Percentiles rank a stretch among this genome's conserved stretches.
Conservation (phyloP, 1,284 basidiomycete genomes). For the Cryptococcus floricola region DNA sequence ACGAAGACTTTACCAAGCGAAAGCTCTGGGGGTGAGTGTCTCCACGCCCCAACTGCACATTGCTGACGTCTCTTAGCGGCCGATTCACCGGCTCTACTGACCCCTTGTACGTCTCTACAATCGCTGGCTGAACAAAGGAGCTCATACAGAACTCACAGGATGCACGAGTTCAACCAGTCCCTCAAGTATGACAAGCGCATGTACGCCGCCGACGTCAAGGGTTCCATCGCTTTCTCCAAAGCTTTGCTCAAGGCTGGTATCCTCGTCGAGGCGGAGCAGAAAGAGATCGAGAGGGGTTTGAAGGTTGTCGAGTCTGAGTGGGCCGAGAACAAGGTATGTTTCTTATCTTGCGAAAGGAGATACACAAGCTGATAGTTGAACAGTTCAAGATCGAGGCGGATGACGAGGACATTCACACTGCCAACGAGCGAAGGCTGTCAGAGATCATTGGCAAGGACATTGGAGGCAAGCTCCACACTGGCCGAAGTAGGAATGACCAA, state of each 20-base stretch:
- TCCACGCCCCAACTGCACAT: background rate
- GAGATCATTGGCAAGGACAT: conserved; percentile 82
- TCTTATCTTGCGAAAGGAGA: too few species aligned
- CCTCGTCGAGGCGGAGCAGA: conserved; percentile 70
- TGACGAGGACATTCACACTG: conserved; percentile 99
- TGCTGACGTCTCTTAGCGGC: conserved; percentile 49
- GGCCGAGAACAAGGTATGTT: conserved; percentile 62
- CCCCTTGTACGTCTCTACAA: conserved; percentile 61
- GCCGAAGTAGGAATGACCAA: conserved; percentile 94
- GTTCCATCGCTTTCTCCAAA: conserved; percentile 93
- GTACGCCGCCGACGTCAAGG: conserved; percentile 85
- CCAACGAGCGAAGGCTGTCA: conserved; percentile 89
- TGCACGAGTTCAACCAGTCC: conserved; percentile 94
- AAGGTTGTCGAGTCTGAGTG: conserved; percentile 77
- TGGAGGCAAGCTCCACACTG: conserved; percentile 91
- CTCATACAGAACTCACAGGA: conserved; percentile 54
- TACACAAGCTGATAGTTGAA: background rate
- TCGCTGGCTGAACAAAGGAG: background rate
- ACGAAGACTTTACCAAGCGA: conserved; percentile 46
- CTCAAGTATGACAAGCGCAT: conserved; percentile 91
- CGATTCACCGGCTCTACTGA: conserved; percentile 83
- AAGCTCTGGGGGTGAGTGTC: conserved; percentile 45
- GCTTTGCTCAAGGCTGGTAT: conserved; percentile 75
- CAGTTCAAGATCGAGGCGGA: conserved; percentile 71
- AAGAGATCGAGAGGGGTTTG: conserved; percentile 72